Base-by-base conservation (phyloP, 163 green algal species). In the Coccomyxa subellipsoidea region DNA sequence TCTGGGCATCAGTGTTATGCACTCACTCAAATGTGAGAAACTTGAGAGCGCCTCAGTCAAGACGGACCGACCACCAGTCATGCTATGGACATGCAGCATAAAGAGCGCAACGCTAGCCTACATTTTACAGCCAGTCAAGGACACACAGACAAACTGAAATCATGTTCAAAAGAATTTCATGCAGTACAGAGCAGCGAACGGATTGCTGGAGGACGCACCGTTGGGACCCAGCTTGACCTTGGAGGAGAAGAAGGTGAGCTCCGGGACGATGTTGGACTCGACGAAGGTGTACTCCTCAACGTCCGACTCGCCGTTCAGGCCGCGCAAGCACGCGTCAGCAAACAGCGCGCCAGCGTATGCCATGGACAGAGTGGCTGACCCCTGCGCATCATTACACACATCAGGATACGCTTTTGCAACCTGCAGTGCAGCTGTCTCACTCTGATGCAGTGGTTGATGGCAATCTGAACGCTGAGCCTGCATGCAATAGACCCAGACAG, bases 321-420 rank as follows among this genome's bases (percentile, higher is more conserved):
- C 97, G 39, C 96, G 90, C 82, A 99, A 90, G 89, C 95, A 98
- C 0, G 93, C 87, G 72, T 99, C 95, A 23, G 91, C 94, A 79
- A 99, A 98, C 32, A 95, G 87, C 2, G 96, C 95, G 32, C 92
- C 95, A 35, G 96, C 96, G 83, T 98, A 98, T 5, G 96, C 96
- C 96, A 99, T 99, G 54, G 94, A 98, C 32, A 99, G 90, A 10
- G 96, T 99, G 9, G 96, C 96, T 18, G 93, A 98, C 79, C 96
- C 96, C 73, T 88, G 81, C 53, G 77, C 38, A 36, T 76, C 31
- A 18, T 73, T 80, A 38, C 27, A 40, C 31, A 38, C 72, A 32
- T 47, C n/a, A 4, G 40, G 15, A 27, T 12, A 78, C 34, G 4
- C n/a, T n/a, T 47, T 47, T 23, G 47, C 47, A 59, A 59, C 4